These are phyloP conservation scores for Dothiorella sarmentorum DNA, from an alignment of 2,329 filamentous ascomycete genomes.

Conservation along the genomic window DNA sequence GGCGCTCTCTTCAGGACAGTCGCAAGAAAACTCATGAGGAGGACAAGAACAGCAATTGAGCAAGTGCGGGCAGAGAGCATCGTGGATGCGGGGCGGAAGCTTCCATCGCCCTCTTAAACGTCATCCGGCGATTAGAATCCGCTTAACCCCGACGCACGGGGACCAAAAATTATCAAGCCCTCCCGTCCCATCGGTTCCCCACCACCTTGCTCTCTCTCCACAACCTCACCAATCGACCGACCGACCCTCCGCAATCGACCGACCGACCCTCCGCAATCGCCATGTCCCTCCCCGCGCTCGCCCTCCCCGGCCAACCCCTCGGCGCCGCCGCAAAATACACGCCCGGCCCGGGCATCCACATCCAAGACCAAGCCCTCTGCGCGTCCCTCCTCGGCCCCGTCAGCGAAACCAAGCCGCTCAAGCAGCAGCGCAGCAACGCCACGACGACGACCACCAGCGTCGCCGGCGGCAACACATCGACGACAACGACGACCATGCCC, in stretches of 20 bases:
- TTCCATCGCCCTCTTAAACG: background rate
- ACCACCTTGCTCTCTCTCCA: background rate
- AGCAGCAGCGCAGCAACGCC: conserved; percentile 57
- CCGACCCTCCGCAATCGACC: background rate
- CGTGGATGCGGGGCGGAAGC: background rate
- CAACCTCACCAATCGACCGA: background rate
- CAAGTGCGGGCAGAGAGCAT: conserved; percentile 5
- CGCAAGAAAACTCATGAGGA: conserved; percentile 18
- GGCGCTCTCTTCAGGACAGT: conserved; percentile 5
- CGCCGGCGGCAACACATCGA: background rate
- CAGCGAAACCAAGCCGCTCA: conserved; percentile 35
- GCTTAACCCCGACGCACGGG: conserved; percentile 14
- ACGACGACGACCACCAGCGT: conserved; percentile 48
- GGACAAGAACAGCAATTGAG: background rate
- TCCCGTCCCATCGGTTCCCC: background rate
- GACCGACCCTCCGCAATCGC: background rate
- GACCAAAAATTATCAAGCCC: conserved; percentile 16
- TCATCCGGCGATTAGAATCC: conserved; percentile 5
- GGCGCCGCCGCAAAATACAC: conserved; percentile 64
- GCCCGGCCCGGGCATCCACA: conserved; percentile 79
- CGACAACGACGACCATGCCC: conserved; percentile 29
- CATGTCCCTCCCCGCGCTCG: conserved; percentile 49
- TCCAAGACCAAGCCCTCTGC: conserved; percentile 70
- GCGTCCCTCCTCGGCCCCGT: conserved; percentile 76
- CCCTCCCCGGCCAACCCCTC: conserved; percentile 78